Conservation (phyloP, 495 filamentous ascomycete species). For the Ramalina intermedia region DNA sequence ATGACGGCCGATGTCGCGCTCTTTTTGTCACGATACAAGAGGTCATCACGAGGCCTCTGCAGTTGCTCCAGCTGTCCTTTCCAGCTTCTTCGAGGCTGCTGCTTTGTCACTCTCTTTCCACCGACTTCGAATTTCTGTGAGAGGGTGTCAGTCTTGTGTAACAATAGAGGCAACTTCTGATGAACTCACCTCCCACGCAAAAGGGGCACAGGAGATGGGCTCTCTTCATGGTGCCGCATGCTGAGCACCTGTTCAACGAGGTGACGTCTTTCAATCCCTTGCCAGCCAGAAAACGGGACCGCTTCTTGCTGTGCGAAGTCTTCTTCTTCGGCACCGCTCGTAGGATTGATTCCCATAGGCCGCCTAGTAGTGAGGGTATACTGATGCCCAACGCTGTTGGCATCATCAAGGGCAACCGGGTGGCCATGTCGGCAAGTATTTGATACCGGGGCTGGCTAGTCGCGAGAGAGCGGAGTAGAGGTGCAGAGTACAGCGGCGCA, state of each 20-base stretch:
- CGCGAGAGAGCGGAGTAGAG: too few relatives aligned
- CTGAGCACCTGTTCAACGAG: conserved; percentile 69
- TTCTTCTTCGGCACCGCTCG: conserved; percentile 97
- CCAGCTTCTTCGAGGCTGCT: too few relatives aligned
- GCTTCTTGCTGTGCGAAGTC: conserved; percentile 92
- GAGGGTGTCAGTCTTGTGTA: neutral
- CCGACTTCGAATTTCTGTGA: conserved; percentile 23
- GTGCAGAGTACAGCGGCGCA: too few relatives aligned
- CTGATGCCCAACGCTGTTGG: neutral
- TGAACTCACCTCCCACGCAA: conserved; percentile 52
- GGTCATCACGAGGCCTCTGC: too few relatives aligned
- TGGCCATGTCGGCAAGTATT: too few relatives aligned
- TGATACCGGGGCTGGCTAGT: too few relatives aligned
- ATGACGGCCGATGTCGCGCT: too few relatives aligned
- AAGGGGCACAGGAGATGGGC: conserved; percentile 75
- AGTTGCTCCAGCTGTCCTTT: too few relatives aligned
- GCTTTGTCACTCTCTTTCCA: conserved; percentile 18
- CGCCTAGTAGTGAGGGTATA: conserved; percentile 46
- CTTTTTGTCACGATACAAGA: too few relatives aligned
- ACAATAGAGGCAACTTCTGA: neutral
- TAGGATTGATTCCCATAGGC: conserved; percentile 84
- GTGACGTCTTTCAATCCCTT: conserved; percentile 87
- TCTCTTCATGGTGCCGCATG: conserved; percentile 75
- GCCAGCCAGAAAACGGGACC: conserved; percentile 81
- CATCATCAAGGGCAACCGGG: neutral